Evolutionary conservation across 495 filamentous ascomycete genomes (phyloP).

Genomic region (Hypoxylon rickii): DNA sequence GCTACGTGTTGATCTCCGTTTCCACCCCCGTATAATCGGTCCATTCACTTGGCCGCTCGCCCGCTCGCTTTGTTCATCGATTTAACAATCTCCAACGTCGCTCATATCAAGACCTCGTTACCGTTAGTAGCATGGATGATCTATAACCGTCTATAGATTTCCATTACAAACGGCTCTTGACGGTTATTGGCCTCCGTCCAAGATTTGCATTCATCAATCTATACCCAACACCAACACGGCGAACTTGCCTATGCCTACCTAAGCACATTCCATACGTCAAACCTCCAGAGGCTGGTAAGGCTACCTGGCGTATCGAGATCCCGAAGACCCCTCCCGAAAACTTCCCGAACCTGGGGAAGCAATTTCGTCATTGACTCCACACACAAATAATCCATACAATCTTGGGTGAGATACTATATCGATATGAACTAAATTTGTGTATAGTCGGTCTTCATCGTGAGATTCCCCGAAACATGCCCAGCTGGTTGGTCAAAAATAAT

Average conservation of each 20-base stretch:
- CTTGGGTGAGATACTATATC: slow-evolving; percentile 1
- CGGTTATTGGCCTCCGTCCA: too few relatives aligned
- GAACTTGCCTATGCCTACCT: too few relatives aligned
- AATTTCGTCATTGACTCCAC: slow-evolving; percentile 33
- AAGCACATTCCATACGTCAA: slow-evolving; percentile 24
- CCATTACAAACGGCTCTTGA: too few relatives aligned
- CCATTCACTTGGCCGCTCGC: slow-evolving; percentile 17
- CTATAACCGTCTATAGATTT: slow-evolving; percentile 21
- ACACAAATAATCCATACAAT: slow-evolving; percentile 3
- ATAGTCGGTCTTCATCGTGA: slow-evolving; percentile 19
- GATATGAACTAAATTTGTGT: too few relatives aligned
- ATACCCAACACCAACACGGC: slow-evolving; percentile 7
- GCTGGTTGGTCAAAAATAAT: slow-evolving; percentile 5
- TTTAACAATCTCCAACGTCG: slow-evolving; percentile 8
- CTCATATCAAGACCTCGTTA: not conserved
- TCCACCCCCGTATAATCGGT: slow-evolving; percentile 17
- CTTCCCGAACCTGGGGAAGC: slow-evolving; percentile 18
- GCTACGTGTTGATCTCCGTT: slow-evolving; percentile 19
- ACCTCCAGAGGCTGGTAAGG: slow-evolving; percentile 19
- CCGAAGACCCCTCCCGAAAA: slow-evolving; percentile 13
- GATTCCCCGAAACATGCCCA: slow-evolving; percentile 5
- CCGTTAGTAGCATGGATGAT: slow-evolving; percentile 6
- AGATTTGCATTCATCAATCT: slow-evolving; percentile 13
- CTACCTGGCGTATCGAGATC: slow-evolving; percentile 31
- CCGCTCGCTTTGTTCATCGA: slow-evolving; percentile 11